A percentile compares a stretch with the other conserved stretches of the same genome.
Conservation (phyloP, 805 yeast species). For the Saccharomycopsis lassenensis region DNA sequence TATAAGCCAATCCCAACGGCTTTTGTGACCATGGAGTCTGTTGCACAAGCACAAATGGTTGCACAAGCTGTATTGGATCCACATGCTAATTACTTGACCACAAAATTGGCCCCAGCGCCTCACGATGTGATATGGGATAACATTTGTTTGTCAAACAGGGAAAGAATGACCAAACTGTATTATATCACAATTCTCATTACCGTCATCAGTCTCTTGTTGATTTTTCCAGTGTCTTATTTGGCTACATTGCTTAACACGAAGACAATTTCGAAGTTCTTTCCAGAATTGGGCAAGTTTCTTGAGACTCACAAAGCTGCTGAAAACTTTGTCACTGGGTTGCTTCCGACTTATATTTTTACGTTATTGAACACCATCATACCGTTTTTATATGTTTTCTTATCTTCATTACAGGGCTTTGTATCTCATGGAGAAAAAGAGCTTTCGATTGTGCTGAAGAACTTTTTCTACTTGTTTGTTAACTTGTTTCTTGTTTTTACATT, state of each 20-base stretch:
- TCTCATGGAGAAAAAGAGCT: conserved; percentile 90
- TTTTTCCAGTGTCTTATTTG: conserved; percentile 74
- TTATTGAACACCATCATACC: conserved; percentile 76
- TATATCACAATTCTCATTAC: conserved; percentile 58
- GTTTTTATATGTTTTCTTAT: conserved; percentile 72
- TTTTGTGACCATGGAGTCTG: conserved; percentile 88
- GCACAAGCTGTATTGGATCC: conserved; percentile 95
- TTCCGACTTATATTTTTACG: conserved; percentile 89
- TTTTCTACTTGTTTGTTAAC: conserved; percentile 89
- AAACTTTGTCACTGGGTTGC: conserved; percentile 71
- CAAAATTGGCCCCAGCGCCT: conserved; percentile 89
- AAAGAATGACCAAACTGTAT: conserved; percentile 50
- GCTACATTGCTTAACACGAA: conserved; percentile 75
- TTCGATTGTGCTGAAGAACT: conserved; percentile 83
- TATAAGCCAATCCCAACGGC: conserved; percentile 85
- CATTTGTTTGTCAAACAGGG: conserved; percentile 66
- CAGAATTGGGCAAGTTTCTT: conserved; percentile 61
- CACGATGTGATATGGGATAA: conserved; percentile 92
- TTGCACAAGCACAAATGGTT: conserved; percentile 91
- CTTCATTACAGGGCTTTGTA: conserved; percentile 77
- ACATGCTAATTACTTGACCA: conserved; percentile 68
- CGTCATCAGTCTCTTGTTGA: conserved; percentile 56
- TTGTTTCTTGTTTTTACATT: conserved; percentile 87
- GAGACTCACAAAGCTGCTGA: conserved; percentile 60
- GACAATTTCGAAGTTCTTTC: conserved; percentile 73